Percentiles rank a stretch among this genome's conserved stretches.
phyloP scores from a whole-genome alignment of 2,329 filamentous ascomycete genomes.

The Hirsutella rhossiliensis region DNA sequence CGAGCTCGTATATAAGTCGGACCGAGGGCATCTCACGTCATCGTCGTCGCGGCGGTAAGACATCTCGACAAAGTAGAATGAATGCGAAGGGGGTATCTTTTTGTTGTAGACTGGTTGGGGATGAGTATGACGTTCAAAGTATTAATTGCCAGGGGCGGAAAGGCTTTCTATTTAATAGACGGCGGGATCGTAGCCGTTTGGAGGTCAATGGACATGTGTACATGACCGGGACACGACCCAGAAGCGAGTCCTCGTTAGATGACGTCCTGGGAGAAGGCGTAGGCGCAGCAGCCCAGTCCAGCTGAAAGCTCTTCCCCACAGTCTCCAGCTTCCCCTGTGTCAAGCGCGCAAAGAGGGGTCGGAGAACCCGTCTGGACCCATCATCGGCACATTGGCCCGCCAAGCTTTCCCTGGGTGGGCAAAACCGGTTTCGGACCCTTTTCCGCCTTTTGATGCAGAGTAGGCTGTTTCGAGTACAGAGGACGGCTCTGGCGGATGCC shows the following conservation, averaged over 20 bases:
- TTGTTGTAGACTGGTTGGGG: neutral
- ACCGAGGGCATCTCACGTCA: conserved; percentile 14
- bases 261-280: conserved; percentile 2
- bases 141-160: neutral
- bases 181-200: neutral
- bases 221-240: neutral
- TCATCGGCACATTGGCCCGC: neutral
- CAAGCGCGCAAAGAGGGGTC: neutral
- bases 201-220: neutral
- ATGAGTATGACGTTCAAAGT: neutral
- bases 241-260: neutral
- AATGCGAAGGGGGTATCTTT: neutral
- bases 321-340: conserved; percentile 1
- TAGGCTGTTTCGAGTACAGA: neutral
- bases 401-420: neutral
- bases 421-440: neutral
- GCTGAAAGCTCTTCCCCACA: conserved; percentile 4
- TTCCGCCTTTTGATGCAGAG: neutral
- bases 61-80: conserved; percentile 18
- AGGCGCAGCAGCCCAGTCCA: conserved; percentile 4
- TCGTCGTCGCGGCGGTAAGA: conserved; percentile 32
- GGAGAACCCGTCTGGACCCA: neutral
- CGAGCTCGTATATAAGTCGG: neutral
- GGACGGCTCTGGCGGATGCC: neutral
- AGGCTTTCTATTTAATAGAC: neutral